Conservation (phyloP, 2,329 filamentous ascomycete genomes). For the Talaromyces sp. region DNA sequence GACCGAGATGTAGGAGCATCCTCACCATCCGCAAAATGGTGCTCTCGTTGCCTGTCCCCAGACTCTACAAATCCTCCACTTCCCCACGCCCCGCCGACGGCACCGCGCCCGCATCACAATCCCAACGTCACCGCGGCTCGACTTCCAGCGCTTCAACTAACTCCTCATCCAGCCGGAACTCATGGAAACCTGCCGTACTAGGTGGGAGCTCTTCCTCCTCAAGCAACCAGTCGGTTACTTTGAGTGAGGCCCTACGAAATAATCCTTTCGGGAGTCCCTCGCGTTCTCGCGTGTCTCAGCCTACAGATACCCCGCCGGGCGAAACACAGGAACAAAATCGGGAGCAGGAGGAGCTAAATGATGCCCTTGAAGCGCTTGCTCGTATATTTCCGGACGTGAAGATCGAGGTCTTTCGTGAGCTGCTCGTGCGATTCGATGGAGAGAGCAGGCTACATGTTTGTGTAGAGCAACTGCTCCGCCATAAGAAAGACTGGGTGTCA, state of each 20-base stretch:
- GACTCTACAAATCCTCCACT: slow-evolving; percentile 37
- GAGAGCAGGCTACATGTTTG: slow-evolving; percentile 50
- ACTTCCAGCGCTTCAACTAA: slow-evolving; percentile 18
- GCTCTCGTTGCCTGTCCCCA: slow-evolving; percentile 41
- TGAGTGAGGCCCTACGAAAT: slow-evolving; percentile 48
- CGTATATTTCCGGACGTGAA: slow-evolving; percentile 51
- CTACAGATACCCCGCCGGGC: slow-evolving; percentile 19
- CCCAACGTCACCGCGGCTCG: slow-evolving; percentile 18
- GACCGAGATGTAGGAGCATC: slow-evolving; percentile 37
- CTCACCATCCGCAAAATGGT: slow-evolving; percentile 35
- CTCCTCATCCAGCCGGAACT: slow-evolving; percentile 18
- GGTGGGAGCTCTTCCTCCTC: slow-evolving; percentile 18
- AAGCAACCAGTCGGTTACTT: slow-evolving; percentile 36
- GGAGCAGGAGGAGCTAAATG: slow-evolving; percentile 46
- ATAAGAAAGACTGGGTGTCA: slow-evolving; percentile 51
- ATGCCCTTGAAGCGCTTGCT: slow-evolving; percentile 43
- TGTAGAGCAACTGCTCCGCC: slow-evolving; percentile 50
- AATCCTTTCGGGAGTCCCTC: slow-evolving; percentile 45
- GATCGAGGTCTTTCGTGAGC: slow-evolving; percentile 51
- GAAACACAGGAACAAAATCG: slow-evolving; percentile 35
- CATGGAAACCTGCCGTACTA: slow-evolving; percentile 14
- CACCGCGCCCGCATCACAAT: slow-evolving; percentile 19
- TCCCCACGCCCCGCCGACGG: slow-evolving; percentile 31
- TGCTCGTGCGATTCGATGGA: slow-evolving; percentile 50
- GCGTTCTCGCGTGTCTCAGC: slow-evolving; percentile 24